Conservation (phyloP, 306 rosid species). For the Castanea crenata region DNA sequence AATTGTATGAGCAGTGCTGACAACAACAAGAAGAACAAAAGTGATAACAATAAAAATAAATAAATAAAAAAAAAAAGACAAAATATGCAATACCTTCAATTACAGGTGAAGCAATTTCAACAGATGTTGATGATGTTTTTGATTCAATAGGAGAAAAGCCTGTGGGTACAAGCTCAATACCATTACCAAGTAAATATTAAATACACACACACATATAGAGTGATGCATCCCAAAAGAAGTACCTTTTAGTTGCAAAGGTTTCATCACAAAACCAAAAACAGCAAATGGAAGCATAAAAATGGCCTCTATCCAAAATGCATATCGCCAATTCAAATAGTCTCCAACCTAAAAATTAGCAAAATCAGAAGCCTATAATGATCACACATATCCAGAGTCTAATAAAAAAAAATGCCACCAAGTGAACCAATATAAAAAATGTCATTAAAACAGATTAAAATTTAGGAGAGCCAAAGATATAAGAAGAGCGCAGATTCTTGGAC, state of each 20-base stretch:
- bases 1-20: no score
- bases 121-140: slow-evolving; percentile 31
- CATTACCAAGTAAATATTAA: no score
- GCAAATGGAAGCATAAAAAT: slow-evolving; percentile 91
- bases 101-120: slow-evolving; percentile 45
- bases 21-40: no score
- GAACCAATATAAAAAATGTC: slow-evolving; percentile 4
- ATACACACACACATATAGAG: not conserved
- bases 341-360: slow-evolving; percentile 61
- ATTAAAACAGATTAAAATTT: slow-evolving; percentile 2
- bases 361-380: not conserved
- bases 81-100: slow-evolving; percentile 51
- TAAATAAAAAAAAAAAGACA: no score
- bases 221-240: slow-evolving; percentile 19
- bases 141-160: slow-evolving; percentile 62
- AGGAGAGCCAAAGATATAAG: no score
- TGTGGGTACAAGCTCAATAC: slow-evolving; percentile 30
- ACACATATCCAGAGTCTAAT: not conserved
- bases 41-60: not conserved
- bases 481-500: not conserved
- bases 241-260: slow-evolving; percentile 88
- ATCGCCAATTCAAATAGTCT: slow-evolving; percentile 65
- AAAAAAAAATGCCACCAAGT: not conserved
- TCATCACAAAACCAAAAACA: slow-evolving; percentile 67
- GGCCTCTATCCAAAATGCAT: slow-evolving; percentile 84